These are phyloP conservation scores for Lathyrus oleraceus DNA, from an alignment of 306 rosid species.

Conservation along the genomic window DNA sequence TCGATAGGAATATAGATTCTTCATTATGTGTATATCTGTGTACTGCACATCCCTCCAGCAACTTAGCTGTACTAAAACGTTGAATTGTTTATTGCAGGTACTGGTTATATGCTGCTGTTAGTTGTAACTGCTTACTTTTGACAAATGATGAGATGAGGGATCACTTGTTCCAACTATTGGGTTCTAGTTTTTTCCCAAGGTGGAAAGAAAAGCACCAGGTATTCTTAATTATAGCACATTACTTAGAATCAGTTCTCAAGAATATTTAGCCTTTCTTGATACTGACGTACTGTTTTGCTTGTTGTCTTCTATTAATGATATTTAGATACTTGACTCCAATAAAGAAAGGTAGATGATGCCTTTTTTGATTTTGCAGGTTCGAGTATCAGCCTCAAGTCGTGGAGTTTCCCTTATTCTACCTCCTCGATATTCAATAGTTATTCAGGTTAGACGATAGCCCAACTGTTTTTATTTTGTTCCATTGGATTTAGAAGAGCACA, in stretches of 20 bases:
- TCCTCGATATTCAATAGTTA: constrained; percentile 75
- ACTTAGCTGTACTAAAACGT: constrained; percentile 15
- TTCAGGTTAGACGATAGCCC: constrained; percentile 63
- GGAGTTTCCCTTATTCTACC: constrained; percentile 64
- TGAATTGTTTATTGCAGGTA: constrained; percentile 55
- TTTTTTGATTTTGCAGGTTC: constrained; percentile 58
- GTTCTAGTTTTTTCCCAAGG: constrained; percentile 84
- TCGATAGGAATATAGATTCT: constrained; percentile 12
- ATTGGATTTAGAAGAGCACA: constrained; percentile 5
- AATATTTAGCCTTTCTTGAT: constrained; percentile 15
- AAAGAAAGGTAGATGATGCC: constrained; percentile 6
- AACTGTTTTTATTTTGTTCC: constrained; percentile 19
- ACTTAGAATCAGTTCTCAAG: background rate
- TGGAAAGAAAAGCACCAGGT: constrained; percentile 99
- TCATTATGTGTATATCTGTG: background rate
- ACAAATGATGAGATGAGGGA: constrained; percentile 99
- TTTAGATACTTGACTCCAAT: constrained; percentile 6
- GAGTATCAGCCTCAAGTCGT: constrained; percentile 47
- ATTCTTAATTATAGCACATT: constrained; percentile 28
- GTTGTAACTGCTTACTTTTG: constrained; percentile 69
- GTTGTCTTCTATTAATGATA: constrained; percentile 27
- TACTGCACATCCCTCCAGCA: background rate
- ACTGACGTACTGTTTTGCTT: background rate
- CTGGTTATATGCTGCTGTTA: constrained; percentile 94
- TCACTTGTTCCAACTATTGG: constrained; percentile 87